phyloP scores from a whole-genome alignment of 2,329 filamentous ascomycete genomes.

The Nothopassalora personata region DNA sequence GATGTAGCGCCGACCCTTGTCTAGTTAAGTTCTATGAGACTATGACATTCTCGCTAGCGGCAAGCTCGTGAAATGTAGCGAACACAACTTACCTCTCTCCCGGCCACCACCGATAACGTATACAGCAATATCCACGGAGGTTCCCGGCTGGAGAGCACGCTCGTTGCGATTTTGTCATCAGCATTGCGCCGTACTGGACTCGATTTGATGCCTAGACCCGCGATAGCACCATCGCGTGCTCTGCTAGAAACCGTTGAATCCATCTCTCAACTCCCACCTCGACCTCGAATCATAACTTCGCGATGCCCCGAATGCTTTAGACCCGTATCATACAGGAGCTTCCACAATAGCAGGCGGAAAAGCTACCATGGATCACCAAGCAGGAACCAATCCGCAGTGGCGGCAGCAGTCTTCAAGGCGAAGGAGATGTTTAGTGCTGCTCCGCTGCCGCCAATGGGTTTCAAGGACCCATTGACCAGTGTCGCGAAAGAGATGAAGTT shows the following conservation, averaged over 20 bases:
- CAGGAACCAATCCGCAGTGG: constrained; percentile 58
- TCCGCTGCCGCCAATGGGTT: constrained; percentile 61
- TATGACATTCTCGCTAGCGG: not conserved
- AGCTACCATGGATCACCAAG: constrained; percentile 34
- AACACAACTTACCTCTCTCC: not conserved
- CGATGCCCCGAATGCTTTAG: constrained; percentile 32
- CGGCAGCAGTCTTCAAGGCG: constrained; percentile 62
- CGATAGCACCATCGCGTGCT: constrained; percentile 31
- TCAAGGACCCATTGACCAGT: constrained; percentile 74
- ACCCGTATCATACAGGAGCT: constrained; percentile 23
- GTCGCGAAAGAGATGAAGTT: constrained; percentile 97
- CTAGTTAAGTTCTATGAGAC: not conserved
- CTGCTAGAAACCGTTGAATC: constrained; percentile 28
- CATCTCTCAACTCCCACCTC: constrained; percentile 20
- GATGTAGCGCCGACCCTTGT: not conserved
- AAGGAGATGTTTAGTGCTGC: constrained; percentile 68
- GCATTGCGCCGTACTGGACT: not conserved
- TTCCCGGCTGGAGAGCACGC: not conserved
- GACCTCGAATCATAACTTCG: constrained; percentile 7
- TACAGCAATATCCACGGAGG: not conserved
- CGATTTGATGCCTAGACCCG: constrained; percentile 30
- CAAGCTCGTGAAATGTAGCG: not conserved
- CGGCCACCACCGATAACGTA: not conserved
- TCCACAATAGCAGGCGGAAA: constrained; percentile 28
- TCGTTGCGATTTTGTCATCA: not conserved